These are phyloP conservation scores for Rhodotorula sp. DNA, from an alignment of 1,284 basidiomycete genomes.

Conservation along the genomic window DNA sequence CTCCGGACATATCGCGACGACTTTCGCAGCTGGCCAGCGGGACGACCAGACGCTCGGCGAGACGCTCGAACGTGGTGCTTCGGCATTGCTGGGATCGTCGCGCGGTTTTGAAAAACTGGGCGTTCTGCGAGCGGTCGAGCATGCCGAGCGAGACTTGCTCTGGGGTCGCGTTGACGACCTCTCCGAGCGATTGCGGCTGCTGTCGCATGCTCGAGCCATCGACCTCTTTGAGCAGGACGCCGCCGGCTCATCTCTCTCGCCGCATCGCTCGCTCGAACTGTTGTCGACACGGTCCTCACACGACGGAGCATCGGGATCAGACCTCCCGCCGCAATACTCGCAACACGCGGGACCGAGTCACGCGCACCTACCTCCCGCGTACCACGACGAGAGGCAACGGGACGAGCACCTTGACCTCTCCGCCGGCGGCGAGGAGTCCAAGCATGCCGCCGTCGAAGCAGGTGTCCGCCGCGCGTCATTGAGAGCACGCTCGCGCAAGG, in stretches of 20 bases:
- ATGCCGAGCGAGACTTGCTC: constrained; percentile 60
- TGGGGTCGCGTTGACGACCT: constrained; percentile 72
- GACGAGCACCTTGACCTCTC: background rate
- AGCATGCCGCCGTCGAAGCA: background rate
- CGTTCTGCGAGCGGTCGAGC: constrained; percentile 37
- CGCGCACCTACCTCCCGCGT: background rate
- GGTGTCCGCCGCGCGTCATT: background rate
- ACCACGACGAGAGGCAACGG: background rate
- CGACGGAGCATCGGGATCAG: background rate
- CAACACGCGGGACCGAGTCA: background rate
- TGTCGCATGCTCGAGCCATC: constrained; percentile 55
- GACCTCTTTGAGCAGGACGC: background rate
- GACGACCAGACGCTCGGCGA: constrained; percentile 54
- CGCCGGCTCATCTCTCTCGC: background rate
- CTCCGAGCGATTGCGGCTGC: constrained; percentile 63
- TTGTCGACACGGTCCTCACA: background rate
- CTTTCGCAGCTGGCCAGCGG: background rate
- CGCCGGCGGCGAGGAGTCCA: background rate
- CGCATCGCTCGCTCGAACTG: constrained; percentile 2
- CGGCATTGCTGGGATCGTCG: constrained; percentile 58
- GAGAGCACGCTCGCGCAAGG: constrained; percentile 6
- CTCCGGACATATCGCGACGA: constrained; percentile 2
- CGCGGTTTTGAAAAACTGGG: constrained; percentile 38
- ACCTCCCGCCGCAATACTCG: background rate
- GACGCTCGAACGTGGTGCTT: constrained; percentile 64